Evolutionary conservation across 164 flowering plant genomes (phyloP).

Genomic region (Umbellularia californica): DNA sequence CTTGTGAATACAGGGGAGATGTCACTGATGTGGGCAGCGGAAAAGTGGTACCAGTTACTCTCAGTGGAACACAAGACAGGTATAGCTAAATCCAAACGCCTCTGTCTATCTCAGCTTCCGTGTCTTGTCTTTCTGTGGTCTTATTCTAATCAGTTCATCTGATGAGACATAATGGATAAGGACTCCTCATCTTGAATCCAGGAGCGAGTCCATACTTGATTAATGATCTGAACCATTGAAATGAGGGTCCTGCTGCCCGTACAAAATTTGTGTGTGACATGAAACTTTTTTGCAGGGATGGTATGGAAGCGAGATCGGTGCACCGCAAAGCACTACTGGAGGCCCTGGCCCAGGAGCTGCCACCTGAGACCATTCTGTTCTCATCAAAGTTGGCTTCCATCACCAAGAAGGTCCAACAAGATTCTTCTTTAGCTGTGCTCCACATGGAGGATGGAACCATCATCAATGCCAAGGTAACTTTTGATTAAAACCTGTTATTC

Average conservation of each 20-base stretch:
- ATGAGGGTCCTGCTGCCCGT: neutral
- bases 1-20: slow-evolving; percentile 5
- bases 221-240: neutral
- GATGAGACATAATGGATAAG: neutral
- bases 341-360: slow-evolving; percentile 40
- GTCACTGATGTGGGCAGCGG: slow-evolving; percentile 12
- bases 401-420: slow-evolving; percentile 13
- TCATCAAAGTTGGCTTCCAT: slow-evolving; percentile 32
- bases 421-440: slow-evolving; percentile 9
- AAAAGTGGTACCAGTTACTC: neutral
- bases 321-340: slow-evolving; percentile 29
- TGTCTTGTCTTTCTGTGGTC: no score
- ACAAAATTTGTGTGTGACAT: neutral
- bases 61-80: neutral
- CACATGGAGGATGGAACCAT: slow-evolving; percentile 27
- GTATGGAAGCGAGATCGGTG: slow-evolving; percentile 16
- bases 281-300: neutral
- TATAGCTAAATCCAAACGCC: neutral
- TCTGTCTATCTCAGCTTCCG: no score
- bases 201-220: neutral
- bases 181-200: neutral
- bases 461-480: slow-evolving; percentile 32
- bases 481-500: no score
- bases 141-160: neutral
- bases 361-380: slow-evolving; percentile 27